These are phyloP conservation scores for Diplosphaera chodatii DNA, from an alignment of 139 green algal genomes.

Conservation along the genomic window DNA sequence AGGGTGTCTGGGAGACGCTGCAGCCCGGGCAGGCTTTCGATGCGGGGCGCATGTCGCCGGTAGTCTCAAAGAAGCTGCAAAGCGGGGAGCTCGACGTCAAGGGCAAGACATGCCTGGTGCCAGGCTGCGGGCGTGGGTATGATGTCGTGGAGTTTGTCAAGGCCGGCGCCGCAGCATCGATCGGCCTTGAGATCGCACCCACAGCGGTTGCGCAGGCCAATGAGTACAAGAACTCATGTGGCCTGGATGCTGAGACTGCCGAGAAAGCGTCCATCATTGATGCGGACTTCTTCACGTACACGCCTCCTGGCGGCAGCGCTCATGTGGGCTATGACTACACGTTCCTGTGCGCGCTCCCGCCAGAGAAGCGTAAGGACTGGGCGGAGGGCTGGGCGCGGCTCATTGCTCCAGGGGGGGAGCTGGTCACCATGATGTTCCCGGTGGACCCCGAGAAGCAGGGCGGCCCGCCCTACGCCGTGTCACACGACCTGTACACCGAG, in stretches of 20 bases:
- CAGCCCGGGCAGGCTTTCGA: too few relatives aligned
- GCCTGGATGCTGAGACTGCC: background rate
- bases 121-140: slow-evolving; percentile 49
- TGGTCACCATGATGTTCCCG: slow-evolving; percentile 60
- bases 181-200: slow-evolving; percentile 35
- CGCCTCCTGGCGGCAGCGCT: slow-evolving; percentile 3
- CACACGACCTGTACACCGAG: slow-evolving; percentile 36
- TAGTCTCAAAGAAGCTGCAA: slow-evolving; percentile 9
- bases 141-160: slow-evolving; percentile 34
- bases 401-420: slow-evolving; percentile 33
- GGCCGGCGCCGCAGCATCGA: slow-evolving; percentile 18
- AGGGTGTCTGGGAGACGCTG: too few relatives aligned
- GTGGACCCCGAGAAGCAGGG: slow-evolving; percentile 20
- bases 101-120: slow-evolving; percentile 30
- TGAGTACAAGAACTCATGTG: background rate
- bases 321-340: slow-evolving; percentile 67
- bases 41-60: slow-evolving; percentile 2
- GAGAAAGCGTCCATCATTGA: background rate
- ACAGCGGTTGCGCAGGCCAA: slow-evolving; percentile 17
- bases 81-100: slow-evolving; percentile 4
- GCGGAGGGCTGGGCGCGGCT: slow-evolving; percentile 32
- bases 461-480: slow-evolving; percentile 54
- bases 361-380: slow-evolving; percentile 42
- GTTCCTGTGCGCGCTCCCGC: slow-evolving; percentile 64
- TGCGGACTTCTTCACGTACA: slow-evolving; percentile 41